These are phyloP conservation scores for Mallotus nudiflorus DNA, from an alignment of 345 rosid genomes.

Conservation along the genomic window DNA sequence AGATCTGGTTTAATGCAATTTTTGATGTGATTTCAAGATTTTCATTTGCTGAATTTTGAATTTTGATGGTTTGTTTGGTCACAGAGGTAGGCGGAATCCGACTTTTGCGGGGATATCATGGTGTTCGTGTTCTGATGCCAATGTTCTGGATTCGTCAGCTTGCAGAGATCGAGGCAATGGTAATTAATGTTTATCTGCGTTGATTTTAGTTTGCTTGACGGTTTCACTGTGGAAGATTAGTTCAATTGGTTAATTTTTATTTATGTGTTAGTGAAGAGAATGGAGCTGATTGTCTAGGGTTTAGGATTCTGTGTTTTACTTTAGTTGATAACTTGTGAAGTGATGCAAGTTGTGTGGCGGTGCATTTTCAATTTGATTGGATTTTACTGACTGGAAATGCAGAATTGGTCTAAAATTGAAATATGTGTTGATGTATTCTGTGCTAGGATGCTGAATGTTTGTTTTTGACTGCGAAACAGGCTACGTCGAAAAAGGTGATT, in stretches of 20 bases:
- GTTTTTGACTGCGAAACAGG: slow-evolving; percentile 37
- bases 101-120: slow-evolving; percentile 22
- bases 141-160: slow-evolving; percentile 56
- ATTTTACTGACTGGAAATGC: neutral
- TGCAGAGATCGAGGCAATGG: slow-evolving; percentile 64
- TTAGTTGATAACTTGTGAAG: neutral
- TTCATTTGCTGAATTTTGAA: neutral
- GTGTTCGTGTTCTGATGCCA: slow-evolving; percentile 55
- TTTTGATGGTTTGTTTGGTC: neutral
- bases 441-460: neutral
- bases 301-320: neutral
- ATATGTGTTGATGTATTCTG: too few species aligned
- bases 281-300: neutral
- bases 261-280: neutral
- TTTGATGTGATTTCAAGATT: neutral
- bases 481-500: slow-evolving; percentile 64
- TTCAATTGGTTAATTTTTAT: neutral
- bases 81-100: slow-evolving; percentile 13
- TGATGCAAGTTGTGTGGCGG: neutral
- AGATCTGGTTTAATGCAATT: slow-evolving; percentile 1
- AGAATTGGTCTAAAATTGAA: neutral
- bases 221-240: neutral
- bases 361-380: neutral
- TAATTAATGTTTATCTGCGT: slow-evolving; percentile 13
- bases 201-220: neutral